A percentile compares a stretch with the other conserved stretches of the same genome.
These are phyloP conservation scores for Trichoderma simmonsii DNA, from an alignment of 2,329 filamentous ascomycete genomes.

Conservation along the genomic window DNA sequence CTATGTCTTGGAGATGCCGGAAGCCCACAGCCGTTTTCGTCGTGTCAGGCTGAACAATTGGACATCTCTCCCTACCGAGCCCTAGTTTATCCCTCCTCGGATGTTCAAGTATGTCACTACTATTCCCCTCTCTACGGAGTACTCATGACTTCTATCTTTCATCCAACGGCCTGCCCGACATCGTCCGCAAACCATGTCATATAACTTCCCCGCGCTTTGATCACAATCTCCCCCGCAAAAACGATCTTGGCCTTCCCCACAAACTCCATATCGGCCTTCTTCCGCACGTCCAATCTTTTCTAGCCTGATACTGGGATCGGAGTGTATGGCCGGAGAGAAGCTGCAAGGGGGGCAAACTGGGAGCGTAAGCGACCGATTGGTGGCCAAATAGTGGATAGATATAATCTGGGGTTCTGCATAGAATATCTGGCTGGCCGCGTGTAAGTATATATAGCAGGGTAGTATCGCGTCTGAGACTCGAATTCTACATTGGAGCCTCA, in stretches of 20 bases:
- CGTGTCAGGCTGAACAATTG: neutral
- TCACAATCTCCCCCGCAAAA: neutral
- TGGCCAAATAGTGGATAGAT: neutral
- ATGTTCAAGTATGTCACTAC: neutral
- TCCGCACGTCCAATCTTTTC: neutral
- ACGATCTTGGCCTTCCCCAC: neutral
- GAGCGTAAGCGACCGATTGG: neutral
- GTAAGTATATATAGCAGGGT: neutral
- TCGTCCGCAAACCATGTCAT: neutral
- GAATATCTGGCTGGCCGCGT: neutral
- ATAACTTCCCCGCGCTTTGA: neutral
- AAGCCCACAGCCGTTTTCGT: neutral
- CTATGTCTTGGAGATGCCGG: neutral
- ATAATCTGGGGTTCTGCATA: neutral
- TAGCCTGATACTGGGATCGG: neutral
- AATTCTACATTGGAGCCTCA: neutral
- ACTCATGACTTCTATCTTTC: neutral
- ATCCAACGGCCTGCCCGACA: neutral
- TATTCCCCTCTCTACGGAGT: neutral
- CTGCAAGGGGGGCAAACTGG: neutral
- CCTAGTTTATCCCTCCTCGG: neutral
- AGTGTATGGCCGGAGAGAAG: slow-evolving; percentile 27
- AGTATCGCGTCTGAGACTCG: neutral
- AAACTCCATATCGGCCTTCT: neutral
- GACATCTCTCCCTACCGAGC: neutral